Conservation (phyloP, 2,329 filamentous ascomycete species). For the Stachybotrys chartarum region DNA sequence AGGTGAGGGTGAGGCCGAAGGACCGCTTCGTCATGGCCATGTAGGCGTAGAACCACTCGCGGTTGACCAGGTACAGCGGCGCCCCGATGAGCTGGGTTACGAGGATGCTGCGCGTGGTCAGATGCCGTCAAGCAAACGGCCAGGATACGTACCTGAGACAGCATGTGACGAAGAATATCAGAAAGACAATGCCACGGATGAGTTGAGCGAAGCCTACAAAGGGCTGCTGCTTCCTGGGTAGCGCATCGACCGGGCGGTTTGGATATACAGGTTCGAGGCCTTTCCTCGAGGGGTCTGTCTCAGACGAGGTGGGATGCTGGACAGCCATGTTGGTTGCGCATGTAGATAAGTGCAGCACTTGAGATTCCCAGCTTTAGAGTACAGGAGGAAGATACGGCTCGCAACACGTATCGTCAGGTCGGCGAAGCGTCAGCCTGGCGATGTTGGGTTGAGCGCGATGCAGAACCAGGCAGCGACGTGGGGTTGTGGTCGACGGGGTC, state of each 20-base stretch:
- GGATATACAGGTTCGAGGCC: not conserved
- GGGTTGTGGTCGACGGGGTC: too few species aligned
- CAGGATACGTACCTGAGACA: conserved; percentile 36
- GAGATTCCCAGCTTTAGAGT: too few species aligned
- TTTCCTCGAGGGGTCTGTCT: not conserved
- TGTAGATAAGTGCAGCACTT: too few species aligned
- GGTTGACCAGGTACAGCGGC: conserved; percentile 69
- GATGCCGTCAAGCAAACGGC: not conserved
- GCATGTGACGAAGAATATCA: conserved; percentile 43
- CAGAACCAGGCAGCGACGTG: too few species aligned
- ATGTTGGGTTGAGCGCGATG: too few species aligned
- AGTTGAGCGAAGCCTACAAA: conserved; percentile 38
- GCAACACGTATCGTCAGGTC: too few species aligned
- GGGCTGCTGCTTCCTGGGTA: not conserved
- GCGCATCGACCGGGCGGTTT: not conserved
- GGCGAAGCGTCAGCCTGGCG: too few species aligned
- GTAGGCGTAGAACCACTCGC: conserved; percentile 74
- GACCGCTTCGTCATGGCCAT: conserved; percentile 83
- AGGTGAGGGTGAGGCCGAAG: conserved; percentile 71
- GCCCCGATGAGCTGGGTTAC: conserved; percentile 68
- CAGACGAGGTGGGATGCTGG: not conserved
- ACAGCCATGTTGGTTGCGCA: too few species aligned
- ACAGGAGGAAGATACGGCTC: too few species aligned
- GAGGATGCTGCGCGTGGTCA: conserved; percentile 42
- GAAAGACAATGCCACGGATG: conserved; percentile 44